A percentile compares a stretch with the other conserved stretches of the same genome.
Conservation (phyloP, 805 yeast species). For the Saturnispora besseyi region DNA sequence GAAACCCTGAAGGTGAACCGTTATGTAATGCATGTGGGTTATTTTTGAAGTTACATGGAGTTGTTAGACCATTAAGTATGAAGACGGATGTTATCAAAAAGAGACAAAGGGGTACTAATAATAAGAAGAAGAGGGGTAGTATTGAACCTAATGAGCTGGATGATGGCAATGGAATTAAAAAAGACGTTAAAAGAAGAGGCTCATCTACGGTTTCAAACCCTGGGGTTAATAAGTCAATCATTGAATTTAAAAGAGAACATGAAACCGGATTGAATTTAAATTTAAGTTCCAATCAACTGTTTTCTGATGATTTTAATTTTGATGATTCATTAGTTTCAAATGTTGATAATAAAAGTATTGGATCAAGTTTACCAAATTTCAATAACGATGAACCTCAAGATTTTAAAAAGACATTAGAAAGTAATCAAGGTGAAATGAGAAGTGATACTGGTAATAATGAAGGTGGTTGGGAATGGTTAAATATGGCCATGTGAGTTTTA, state of each 20-base stretch:
- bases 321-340: background rate
- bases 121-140: constrained; percentile 21
- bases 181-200: background rate
- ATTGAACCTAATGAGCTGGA: constrained; percentile 38
- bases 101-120: constrained; percentile 54
- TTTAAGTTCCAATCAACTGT: constrained; percentile 3
- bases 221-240: background rate
- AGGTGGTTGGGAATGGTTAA: constrained; percentile 8
- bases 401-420: no score
- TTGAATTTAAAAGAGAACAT: background rate
- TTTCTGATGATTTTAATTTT: constrained; percentile 5
- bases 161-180: constrained; percentile 14
- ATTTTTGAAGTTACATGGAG: constrained; percentile 89
- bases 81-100: constrained; percentile 61
- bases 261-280: background rate
- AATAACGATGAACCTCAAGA: background rate
- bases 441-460: background rate
- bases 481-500: constrained; percentile 2
- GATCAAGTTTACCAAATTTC: constrained; percentile 1
- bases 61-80: constrained; percentile 80
- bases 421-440: background rate
- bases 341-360: background rate
- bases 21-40: constrained; percentile 95
- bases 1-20: constrained; percentile 87
- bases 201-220: background rate